Evolutionary conservation across 257 asterid species (phyloP), one percentile per base, ranked within the genome.

Genomic region (Solanum tacnaense): DNA sequence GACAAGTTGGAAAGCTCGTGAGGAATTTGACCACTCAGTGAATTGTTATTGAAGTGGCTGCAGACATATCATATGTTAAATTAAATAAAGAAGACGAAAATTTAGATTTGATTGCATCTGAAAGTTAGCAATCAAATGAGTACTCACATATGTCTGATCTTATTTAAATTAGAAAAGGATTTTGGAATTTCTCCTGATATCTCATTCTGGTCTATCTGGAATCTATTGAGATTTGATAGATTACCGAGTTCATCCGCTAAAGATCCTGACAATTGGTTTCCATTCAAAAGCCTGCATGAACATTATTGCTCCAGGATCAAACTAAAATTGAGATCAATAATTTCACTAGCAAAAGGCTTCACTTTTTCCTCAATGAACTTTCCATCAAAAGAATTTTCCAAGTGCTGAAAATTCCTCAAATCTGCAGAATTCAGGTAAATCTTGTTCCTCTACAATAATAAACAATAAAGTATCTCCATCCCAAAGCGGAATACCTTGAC

Each of bases 21-120:
- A 46, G 94, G 94, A 75, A 92, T 89, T 88, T 91, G 91, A 81
- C 93, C 94, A 87, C 90, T 92, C 86, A 92, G 92, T 20, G 93
- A 91, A 83, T 92, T 92, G 83, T 92, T 91, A 82, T 92, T 92
- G 89, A 91, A 91, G 91, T 92, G 94, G 84, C 94, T 92, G 91
- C 86, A 90, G 85, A 90, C 21, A 60, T 72, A 84, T 83, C 56
- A 71, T 72, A 23, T 20, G 73, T 21, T 18, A 29, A 81, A 70
- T 52, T 76, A 74, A 74, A 27, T 60, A 90, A 49, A 65, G 44
- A 72, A 38, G 29, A 68, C 2, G 13, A 11, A 32, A 71, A 32
- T 65, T 25, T 20, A 35, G 44, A 49, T 52, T 84, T 35, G 72
- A 73, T 39, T 71, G 13, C 34, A 15, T 31, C 62, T 84, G 58